phyloP scores from a whole-genome alignment of 1,139 yeast genomes.

The Suhomyces guaymorum region DNA sequence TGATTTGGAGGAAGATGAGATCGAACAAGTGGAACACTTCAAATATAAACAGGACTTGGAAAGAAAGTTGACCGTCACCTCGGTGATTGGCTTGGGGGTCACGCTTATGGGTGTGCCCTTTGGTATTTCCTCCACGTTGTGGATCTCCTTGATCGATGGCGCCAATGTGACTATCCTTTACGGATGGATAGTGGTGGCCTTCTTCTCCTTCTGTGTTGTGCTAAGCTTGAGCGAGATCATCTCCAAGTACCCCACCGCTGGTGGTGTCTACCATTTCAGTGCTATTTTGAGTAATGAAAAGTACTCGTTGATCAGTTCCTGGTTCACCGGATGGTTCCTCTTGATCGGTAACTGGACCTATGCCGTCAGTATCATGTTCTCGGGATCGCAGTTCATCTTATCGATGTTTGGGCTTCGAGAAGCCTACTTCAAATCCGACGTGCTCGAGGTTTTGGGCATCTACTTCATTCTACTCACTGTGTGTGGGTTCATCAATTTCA shows the following conservation, averaged over 20 bases:
- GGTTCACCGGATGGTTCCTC: conserved; percentile 78
- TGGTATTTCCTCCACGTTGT: conserved; percentile 69
- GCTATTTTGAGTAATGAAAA: conserved; percentile 63
- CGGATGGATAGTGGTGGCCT: conserved; percentile 67
- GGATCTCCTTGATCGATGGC: conserved; percentile 69
- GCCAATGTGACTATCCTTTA: conserved; percentile 70
- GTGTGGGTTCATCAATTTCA: conserved; percentile 63
- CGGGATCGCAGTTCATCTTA: conserved; percentile 71
- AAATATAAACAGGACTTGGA: conserved; percentile 69
- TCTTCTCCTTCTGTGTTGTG: conserved; percentile 63
- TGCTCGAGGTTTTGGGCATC: conserved; percentile 54
- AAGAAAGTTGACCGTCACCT: conserved; percentile 62
- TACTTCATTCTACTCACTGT: conserved; percentile 56
- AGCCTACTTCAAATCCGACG: conserved; percentile 57
- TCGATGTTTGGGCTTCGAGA: conserved; percentile 64
- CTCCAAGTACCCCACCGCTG: conserved; percentile 73
- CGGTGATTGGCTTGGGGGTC: conserved; percentile 73
- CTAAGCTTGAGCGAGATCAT: conserved; percentile 70
- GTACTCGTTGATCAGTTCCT: conserved; percentile 57
- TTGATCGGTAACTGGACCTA: conserved; percentile 76
- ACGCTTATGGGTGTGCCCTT: conserved; percentile 79
- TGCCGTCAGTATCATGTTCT: conserved; percentile 69
- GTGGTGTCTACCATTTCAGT: conserved; percentile 74
- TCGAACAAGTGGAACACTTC: conserved; percentile 66
- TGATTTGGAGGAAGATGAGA: conserved; percentile 44